These are phyloP conservation scores for Podaxis sp. DNA, from an alignment of 768 basidiomycete genomes.

Conservation along the genomic window DNA sequence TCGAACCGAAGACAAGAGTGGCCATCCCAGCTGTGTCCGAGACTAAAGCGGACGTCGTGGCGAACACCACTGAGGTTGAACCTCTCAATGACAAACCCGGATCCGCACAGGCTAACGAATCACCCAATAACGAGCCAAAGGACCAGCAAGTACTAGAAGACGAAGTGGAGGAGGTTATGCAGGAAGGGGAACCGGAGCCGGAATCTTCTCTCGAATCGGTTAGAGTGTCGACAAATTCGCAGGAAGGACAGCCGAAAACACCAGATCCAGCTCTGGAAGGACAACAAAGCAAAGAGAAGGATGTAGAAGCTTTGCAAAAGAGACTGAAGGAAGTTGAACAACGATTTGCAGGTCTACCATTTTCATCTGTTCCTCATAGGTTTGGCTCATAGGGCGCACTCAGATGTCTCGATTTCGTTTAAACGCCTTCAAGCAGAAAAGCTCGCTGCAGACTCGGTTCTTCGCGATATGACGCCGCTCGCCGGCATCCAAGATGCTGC, in stretches of 20 bases:
- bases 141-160: neutral
- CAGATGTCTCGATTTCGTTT: conserved; percentile 78
- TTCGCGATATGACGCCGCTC: conserved; percentile 70
- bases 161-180: neutral
- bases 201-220: neutral
- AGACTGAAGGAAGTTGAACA: conserved; percentile 70
- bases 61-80: neutral
- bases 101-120: neutral
- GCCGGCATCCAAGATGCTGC: conserved; percentile 59
- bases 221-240: neutral
- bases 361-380: neutral
- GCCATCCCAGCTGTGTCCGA: neutral
- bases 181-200: neutral
- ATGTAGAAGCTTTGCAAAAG: conserved; percentile 59
- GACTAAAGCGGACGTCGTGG: neutral
- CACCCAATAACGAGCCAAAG: neutral
- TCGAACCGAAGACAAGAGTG: neutral
- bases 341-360: conserved; percentile 60
- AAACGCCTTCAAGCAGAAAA: conserved; percentile 73
- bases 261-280: neutral
- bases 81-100: neutral
- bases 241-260: neutral
- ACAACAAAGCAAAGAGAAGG: neutral
- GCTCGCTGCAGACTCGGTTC: conserved; percentile 56
- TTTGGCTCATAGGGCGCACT: neutral